phyloP scores from a whole-genome alignment of 2,329 filamentous ascomycete genomes.

The Magnaporthiopsis poae region DNA sequence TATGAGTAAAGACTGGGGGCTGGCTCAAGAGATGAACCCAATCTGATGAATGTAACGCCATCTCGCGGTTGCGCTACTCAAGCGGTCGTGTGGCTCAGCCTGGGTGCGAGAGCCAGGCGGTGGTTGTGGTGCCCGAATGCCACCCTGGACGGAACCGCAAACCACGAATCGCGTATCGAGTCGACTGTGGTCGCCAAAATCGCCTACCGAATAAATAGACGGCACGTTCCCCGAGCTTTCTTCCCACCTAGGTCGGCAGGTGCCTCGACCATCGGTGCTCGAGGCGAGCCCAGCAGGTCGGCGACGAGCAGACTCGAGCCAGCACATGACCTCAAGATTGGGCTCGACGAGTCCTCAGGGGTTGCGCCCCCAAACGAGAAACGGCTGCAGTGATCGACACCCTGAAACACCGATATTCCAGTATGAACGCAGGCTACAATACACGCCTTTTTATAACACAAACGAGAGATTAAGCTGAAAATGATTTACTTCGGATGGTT shows the following conservation, averaged over 20 bases:
- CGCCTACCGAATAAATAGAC: neutral
- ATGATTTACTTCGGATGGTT: neutral
- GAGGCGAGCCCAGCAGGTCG: neutral
- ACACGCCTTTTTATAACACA: too few relatives aligned
- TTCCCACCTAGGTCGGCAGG: neutral
- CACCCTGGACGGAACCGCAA: neutral
- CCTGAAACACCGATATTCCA: neutral
- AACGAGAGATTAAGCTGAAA: too few relatives aligned
- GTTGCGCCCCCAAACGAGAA: neutral
- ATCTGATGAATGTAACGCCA: neutral
- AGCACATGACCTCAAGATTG: neutral
- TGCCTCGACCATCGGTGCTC: neutral
- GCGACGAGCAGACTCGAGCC: neutral
- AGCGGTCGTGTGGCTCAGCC: neutral
- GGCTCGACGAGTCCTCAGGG: neutral
- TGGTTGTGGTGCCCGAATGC: neutral
- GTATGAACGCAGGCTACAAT: too few relatives aligned
- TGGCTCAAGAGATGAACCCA: too few relatives aligned
- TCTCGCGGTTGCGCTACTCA: neutral
- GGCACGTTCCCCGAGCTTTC: neutral
- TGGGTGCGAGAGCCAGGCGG: neutral
- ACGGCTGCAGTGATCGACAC: neutral
- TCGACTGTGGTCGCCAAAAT: neutral
- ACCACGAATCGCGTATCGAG: neutral
- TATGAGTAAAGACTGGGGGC: too few relatives aligned